These are phyloP conservation scores for Fusarium sterilihyphosum DNA, from an alignment of 2,329 filamentous ascomycete genomes.

Conservation along the genomic window DNA sequence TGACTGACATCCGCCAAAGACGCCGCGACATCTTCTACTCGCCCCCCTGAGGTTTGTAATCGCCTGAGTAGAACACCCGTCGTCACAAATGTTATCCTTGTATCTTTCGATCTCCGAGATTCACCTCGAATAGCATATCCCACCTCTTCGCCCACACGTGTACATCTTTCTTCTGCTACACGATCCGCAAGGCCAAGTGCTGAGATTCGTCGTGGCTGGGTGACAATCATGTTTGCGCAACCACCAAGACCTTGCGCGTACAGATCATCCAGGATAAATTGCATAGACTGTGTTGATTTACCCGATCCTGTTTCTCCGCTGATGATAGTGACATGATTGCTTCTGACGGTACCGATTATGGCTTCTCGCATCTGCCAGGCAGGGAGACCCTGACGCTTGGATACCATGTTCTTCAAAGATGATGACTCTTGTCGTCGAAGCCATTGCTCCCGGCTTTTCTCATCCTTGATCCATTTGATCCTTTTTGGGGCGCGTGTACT, in stretches of 20 bases:
- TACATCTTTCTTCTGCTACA: slow-evolving; percentile 91
- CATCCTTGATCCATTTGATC: slow-evolving; percentile 71
- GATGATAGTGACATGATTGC: slow-evolving; percentile 92
- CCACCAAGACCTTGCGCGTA: slow-evolving; percentile 80
- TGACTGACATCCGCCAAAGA: slow-evolving; percentile 92
- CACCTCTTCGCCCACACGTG: slow-evolving; percentile 83
- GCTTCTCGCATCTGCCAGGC: slow-evolving; percentile 85
- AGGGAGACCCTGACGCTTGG: slow-evolving; percentile 77
- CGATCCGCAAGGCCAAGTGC: slow-evolving; percentile 93
- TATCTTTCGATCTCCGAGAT: slow-evolving; percentile 79
- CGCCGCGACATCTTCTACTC: slow-evolving; percentile 80
- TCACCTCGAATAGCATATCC: slow-evolving; percentile 98
- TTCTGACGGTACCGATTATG: slow-evolving; percentile 79
- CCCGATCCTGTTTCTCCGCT: slow-evolving; percentile 97
- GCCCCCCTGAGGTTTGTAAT: slow-evolving; percentile 88
- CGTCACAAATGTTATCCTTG: slow-evolving; percentile 98
- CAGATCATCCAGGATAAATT: slow-evolving; percentile 93
- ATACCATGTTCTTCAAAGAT: slow-evolving; percentile 78
- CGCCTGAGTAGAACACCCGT: slow-evolving; percentile 93
- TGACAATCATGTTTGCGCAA: slow-evolving; percentile 90
- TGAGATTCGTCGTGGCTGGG: slow-evolving; percentile 93
- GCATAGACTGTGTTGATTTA: slow-evolving; percentile 96
- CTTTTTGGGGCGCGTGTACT: slow-evolving; percentile 62
- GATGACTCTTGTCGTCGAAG: slow-evolving; percentile 70
- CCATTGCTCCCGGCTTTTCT: slow-evolving; percentile 74